Evolutionary conservation across 2,329 filamentous ascomycete species (phyloP), one percentile per base, ranked within the genome.

Genomic region (Talaromyces piceae): DNA sequence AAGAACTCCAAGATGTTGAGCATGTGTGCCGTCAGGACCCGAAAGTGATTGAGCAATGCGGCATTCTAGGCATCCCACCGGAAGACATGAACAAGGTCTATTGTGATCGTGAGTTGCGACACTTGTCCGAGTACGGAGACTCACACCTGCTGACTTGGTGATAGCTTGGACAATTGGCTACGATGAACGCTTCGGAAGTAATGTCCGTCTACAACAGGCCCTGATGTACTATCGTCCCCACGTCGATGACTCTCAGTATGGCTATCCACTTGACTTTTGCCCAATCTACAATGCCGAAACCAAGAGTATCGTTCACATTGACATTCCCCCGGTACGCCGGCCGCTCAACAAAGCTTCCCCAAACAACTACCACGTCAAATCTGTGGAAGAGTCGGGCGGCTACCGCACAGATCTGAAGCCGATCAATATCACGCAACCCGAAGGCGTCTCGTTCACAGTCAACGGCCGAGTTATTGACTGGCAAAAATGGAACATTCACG

Each of bases 21-120:
- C 76, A 79, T 51, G 72, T 91, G 43, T 81, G 83, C 54, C 81
- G 90, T 57, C 83, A 82, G 60, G 88, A 95, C 63, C 81, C 87
- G 12, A 87, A 86, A 61, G 89, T 95, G 54, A 93, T 95, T 58
- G 88, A 95, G 69, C 90, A 95, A 68, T 96, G 91, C 63, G 80
- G 79, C 5, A 79, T 95, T 54, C 80, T 89, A 53, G 91, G 91
- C 1, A 88, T 96, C 54, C 81, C 88, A 11, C 78, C 77, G 51
- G 78, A 87, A 58, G 87, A 95, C 54, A 95, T 96, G 91, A 75
- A 93, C 75, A 95, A 95, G 71, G 88, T 96, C 45, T 95, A 94
- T 74, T 95, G 90, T 69, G 91, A 96, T 66, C 89, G 82, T 78
- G 66, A 70, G 79, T 77, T 9, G 30, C 31, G n/a, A n/a, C n/a